Evolutionary conservation across 305 asterid species (phyloP).

Genomic region (Lippia alba): DNA sequence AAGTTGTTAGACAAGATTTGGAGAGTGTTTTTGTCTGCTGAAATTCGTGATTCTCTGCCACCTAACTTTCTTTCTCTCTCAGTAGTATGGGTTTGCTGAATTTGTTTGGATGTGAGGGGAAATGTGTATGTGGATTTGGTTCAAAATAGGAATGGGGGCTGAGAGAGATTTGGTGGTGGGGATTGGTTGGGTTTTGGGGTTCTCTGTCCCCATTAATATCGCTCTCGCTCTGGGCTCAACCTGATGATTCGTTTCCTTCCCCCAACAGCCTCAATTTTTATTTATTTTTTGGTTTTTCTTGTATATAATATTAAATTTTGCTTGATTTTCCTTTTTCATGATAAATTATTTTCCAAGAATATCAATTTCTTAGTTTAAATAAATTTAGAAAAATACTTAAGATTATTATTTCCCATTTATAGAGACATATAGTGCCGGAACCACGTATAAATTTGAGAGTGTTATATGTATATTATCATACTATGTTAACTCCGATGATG

Average conservation of each 20-base stretch:
- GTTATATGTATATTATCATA: too few relatives aligned
- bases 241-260: slow-evolving; percentile 16
- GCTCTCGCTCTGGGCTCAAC: neutral
- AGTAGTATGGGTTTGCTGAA: slow-evolving; percentile 11
- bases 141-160: slow-evolving; percentile 11
- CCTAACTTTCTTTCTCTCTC: neutral
- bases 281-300: neutral
- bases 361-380: too few relatives aligned
- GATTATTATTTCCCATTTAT: too few relatives aligned
- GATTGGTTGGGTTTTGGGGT: neutral
- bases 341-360: too few relatives aligned
- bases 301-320: neutral
- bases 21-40: slow-evolving; percentile 11
- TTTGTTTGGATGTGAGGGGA: slow-evolving; percentile 18
- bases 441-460: too few relatives aligned
- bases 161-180: slow-evolving; percentile 31
- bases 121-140: neutral
- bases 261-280: neutral
- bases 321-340: neutral
- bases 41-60: neutral
- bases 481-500: too few relatives aligned
- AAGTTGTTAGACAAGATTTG: slow-evolving; percentile 23
- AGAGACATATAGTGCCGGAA: too few relatives aligned
- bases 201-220: neutral
- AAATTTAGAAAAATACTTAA: too few relatives aligned